A percentile compares a stretch with the other conserved stretches of the same genome.
Conservation (phyloP, 495 filamentous ascomycete genomes). For the Jackrogersella multiformis region DNA sequence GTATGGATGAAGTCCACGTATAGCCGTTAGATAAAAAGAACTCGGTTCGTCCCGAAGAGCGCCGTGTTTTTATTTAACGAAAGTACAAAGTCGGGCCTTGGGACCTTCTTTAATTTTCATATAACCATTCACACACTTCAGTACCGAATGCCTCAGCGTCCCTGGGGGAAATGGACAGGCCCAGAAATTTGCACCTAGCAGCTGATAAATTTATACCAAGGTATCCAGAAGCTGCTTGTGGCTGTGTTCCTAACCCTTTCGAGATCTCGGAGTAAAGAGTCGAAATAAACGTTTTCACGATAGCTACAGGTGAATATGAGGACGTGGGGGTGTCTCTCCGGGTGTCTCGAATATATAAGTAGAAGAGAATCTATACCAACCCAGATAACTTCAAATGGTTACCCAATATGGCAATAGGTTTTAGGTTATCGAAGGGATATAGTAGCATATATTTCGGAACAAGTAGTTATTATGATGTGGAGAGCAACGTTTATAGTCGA, state of each 20-base stretch:
- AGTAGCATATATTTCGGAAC: neutral
- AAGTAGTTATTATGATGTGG: neutral
- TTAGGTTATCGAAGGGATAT: neutral
- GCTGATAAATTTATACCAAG: neutral
- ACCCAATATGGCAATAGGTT: neutral
- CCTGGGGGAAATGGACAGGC: neutral
- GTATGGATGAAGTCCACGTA: too few species aligned
- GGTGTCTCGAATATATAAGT: too few species aligned
- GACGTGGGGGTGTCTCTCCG: neutral
- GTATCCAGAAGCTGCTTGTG: neutral
- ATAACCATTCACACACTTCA: neutral
- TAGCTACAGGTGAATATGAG: neutral
- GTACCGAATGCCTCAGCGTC: neutral
- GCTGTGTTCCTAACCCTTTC: neutral
- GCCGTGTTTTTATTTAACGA: neutral
- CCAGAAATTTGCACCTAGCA: neutral
- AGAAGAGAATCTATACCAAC: neutral
- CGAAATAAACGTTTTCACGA: neutral
- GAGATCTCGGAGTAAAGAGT: neutral
- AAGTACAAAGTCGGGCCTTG: neutral
- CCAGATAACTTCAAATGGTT: neutral
- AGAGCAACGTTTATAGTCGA: neutral
- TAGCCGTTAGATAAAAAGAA: too few species aligned
- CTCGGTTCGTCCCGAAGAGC: neutral
- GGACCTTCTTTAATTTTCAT: neutral